These are phyloP conservation scores for Knufia fluminis DNA, from an alignment of 2,329 filamentous ascomycete species.

Conservation along the genomic window DNA sequence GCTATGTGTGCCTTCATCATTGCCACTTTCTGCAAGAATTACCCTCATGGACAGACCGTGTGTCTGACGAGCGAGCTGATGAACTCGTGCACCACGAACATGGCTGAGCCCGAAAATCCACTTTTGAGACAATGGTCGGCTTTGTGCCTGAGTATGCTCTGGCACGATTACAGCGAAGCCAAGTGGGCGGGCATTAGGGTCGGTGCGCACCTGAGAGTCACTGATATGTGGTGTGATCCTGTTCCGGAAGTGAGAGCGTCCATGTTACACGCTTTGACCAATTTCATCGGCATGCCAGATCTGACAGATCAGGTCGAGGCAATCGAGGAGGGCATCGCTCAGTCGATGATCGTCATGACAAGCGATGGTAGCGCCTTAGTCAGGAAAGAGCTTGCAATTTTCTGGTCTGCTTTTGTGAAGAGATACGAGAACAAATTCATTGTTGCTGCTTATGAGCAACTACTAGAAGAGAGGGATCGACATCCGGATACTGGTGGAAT, in stretches of 20 bases:
- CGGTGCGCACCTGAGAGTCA: constrained; percentile 71
- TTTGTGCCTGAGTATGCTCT: constrained; percentile 88
- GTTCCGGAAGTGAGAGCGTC: constrained; percentile 89
- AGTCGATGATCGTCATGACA: constrained; percentile 81
- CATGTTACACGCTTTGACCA: constrained; percentile 87
- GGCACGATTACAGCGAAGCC: constrained; percentile 81
- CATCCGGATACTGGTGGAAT: constrained; percentile 37
- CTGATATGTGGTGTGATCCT: constrained; percentile 70
- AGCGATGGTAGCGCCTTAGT: constrained; percentile 92
- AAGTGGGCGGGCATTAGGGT: constrained; percentile 94
- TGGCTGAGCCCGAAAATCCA: constrained; percentile 78
- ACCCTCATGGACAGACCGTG: constrained; percentile 82
- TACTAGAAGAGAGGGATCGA: constrained; percentile 72
- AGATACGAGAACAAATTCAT: constrained; percentile 89
- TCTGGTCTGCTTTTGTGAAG: constrained; percentile 82
- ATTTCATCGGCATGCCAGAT: constrained; percentile 87
- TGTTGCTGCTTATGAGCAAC: constrained; percentile 82
- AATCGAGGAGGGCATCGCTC: constrained; percentile 83
- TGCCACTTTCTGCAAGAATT: constrained; percentile 92
- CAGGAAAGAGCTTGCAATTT: constrained; percentile 83
- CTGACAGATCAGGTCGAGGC: constrained; percentile 82
- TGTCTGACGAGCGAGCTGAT: constrained; percentile 77
- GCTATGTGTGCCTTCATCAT: constrained; percentile 99
- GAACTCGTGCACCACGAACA: constrained; percentile 66
- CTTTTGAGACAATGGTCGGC: constrained; percentile 91